Evolutionary conservation across 1,284 basidiomycete genomes (phyloP).

Genomic region (Exobasidium cylindrosporum): DNA sequence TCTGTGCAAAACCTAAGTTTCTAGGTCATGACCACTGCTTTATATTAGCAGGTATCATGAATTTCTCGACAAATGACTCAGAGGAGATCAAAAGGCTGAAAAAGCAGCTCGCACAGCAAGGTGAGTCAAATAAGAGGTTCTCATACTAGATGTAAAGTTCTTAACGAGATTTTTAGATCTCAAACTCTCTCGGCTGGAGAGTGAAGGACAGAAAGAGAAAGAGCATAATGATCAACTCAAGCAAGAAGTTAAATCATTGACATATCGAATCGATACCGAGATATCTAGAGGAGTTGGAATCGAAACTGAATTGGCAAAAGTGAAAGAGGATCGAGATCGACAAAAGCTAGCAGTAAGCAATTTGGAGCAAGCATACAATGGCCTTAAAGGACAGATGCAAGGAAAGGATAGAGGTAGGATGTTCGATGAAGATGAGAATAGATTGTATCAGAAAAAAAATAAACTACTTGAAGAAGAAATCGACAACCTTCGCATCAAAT

Average conservation of each 20-base stretch:
- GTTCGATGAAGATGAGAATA: background rate
- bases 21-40: background rate
- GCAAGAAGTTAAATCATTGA: conserved; percentile 2
- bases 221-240: background rate
- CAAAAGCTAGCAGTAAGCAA: background rate
- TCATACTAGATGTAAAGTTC: background rate
- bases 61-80: conserved; percentile 2
- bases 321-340: background rate
- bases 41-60: background rate
- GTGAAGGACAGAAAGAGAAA: background rate
- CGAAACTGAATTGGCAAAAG: conserved; percentile 3
- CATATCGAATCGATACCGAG: background rate
- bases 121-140: background rate
- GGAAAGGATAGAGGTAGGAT: background rate
- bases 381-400: background rate
- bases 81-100: conserved; percentile 16
- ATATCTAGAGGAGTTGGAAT: background rate
- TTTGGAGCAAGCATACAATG: conserved; percentile 11
- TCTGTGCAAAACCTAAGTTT: background rate
- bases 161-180: background rate
- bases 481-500: background rate
- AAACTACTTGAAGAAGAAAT: background rate
- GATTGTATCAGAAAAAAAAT: background rate
- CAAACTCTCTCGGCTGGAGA: background rate
- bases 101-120: conserved; percentile 4